These are phyloP conservation scores for Botryotinia convoluta DNA, from an alignment of 2,329 filamentous ascomycete genomes.

Conservation along the genomic window DNA sequence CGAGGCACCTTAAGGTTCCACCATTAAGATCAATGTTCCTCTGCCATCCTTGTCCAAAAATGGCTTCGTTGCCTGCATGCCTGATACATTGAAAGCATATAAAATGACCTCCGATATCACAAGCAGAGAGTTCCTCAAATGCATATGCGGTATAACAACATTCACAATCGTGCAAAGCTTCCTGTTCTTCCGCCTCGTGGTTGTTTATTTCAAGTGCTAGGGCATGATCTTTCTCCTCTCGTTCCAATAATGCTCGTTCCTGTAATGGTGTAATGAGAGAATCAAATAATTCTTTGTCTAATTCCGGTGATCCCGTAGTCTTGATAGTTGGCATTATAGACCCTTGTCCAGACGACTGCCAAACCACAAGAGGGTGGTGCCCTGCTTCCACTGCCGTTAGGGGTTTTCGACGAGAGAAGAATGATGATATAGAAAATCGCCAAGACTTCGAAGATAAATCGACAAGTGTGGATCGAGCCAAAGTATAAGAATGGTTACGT, in stretches of 20 bases:
- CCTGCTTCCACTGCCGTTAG: constrained; percentile 53
- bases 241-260: constrained; percentile 43
- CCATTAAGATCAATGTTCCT: constrained; percentile 70
- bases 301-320: constrained; percentile 62
- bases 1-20: constrained; percentile 80
- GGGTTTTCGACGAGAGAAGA: constrained; percentile 65
- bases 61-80: constrained; percentile 76
- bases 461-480: constrained; percentile 67
- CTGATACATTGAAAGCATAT: constrained; percentile 82
- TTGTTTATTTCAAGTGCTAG: constrained; percentile 55
- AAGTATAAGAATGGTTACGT: constrained; percentile 74
- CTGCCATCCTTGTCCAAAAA: constrained; percentile 91
- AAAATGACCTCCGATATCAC: constrained; percentile 65
- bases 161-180: constrained; percentile 65
- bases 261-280: constrained; percentile 56
- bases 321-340: constrained; percentile 60
- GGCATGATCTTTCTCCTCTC: constrained; percentile 51
- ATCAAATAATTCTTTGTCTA: constrained; percentile 60
- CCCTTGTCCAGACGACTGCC: constrained; percentile 56
- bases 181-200: constrained; percentile 56
- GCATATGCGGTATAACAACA: constrained; percentile 72
- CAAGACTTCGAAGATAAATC: constrained; percentile 70
- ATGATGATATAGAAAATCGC: constrained; percentile 68
- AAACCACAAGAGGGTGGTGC: constrained; percentile 60
- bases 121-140: constrained; percentile 71